Conservation (phyloP, 495 filamentous ascomycete species). For the Podospora bellae-mahoneyi region DNA sequence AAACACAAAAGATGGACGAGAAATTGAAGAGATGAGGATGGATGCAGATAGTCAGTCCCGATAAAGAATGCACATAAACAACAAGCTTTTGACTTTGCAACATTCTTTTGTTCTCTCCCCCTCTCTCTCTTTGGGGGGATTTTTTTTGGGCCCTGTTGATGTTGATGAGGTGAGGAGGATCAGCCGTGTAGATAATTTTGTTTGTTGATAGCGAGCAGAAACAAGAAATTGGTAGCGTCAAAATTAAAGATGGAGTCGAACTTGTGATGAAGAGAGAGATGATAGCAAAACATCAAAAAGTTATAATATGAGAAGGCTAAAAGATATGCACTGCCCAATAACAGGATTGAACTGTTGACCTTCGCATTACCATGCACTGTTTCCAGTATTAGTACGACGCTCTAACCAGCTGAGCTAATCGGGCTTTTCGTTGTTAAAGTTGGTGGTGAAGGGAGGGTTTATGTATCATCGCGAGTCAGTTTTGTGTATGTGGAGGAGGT, state of each 20-base stretch:
- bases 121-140: too few species aligned
- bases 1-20: neutral
- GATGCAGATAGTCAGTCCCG: constrained; percentile 5
- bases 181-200: too few species aligned
- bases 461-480: neutral
- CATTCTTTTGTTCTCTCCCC: neutral
- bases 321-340: constrained; percentile 18
- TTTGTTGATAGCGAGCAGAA: too few species aligned
- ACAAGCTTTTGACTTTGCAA: constrained; percentile 4
- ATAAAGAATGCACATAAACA: neutral
- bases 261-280: neutral
- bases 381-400: constrained; percentile 16
- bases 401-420: constrained; percentile 20
- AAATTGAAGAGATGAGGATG: constrained; percentile 1
- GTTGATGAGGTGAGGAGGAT: too few species aligned
- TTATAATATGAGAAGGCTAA: neutral
- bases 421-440: constrained; percentile 14
- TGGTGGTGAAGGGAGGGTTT: neutral
- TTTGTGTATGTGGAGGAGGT: neutral
- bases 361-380: constrained; percentile 13
- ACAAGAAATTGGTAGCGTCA: too few species aligned
- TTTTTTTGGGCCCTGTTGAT: too few species aligned
- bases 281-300: neutral
- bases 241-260: too few species aligned
- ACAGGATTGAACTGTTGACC: constrained; percentile 29